Conservation (phyloP, 345 rosid species). For the Sonneratia caseolaris region DNA sequence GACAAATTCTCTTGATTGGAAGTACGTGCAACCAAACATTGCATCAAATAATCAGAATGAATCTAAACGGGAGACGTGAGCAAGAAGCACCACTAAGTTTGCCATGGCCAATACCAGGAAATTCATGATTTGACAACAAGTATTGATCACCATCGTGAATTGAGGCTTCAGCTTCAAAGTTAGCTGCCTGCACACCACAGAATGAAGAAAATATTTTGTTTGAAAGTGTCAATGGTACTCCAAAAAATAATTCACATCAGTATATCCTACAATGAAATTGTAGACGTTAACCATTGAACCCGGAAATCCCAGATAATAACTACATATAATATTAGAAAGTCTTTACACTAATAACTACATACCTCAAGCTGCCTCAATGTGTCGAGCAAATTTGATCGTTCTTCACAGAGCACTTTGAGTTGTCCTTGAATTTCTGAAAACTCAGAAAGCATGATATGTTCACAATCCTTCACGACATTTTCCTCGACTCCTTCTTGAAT, state of each 20-base stretch:
- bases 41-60: background rate
- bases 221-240: no score
- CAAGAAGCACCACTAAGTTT: conserved; percentile 61
- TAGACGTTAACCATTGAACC: no score
- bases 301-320: no score
- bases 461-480: conserved; percentile 74
- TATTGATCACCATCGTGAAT: conserved; percentile 15
- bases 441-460: conserved; percentile 79
- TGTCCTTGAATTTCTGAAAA: conserved; percentile 68
- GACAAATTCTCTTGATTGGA: background rate
- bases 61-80: background rate
- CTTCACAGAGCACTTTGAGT: conserved; percentile 58
- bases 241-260: no score
- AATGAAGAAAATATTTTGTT: background rate
- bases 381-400: conserved; percentile 64
- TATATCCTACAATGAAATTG: no score
- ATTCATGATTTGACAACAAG: conserved; percentile 21
- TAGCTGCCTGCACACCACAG: conserved; percentile 57
- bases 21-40: background rate
- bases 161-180: conserved; percentile 66
- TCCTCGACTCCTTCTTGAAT: conserved; percentile 58
- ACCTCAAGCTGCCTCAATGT: conserved; percentile 92
- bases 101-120: conserved; percentile 51
- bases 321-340: background rate
- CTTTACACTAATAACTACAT: conserved; percentile 1